phyloP scores from a whole-genome alignment of 768 basidiomycete genomes.

The Psilocybe sp. region DNA sequence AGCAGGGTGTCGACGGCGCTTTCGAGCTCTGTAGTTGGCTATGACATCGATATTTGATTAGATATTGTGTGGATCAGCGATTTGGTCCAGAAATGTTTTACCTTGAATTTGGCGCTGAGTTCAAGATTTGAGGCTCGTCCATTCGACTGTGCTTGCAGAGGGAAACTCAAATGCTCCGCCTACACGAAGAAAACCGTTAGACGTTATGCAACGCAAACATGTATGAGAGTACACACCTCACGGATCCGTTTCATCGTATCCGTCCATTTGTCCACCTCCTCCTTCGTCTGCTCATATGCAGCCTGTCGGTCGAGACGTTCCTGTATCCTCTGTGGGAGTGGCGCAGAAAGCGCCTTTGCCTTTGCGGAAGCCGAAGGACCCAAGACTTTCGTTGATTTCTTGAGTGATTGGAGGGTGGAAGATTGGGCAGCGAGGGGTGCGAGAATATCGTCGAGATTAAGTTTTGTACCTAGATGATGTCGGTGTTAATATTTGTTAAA shows the following conservation, averaged over 20 bases:
- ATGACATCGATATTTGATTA: neutral
- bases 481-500: constrained; percentile 4
- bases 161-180: constrained; percentile 88
- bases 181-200: constrained; percentile 22
- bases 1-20: constrained; percentile 80
- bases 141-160: constrained; percentile 63
- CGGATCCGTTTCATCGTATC: constrained; percentile 89
- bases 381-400: constrained; percentile 67
- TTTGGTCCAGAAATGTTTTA: constrained; percentile 27
- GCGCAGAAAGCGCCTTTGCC: constrained; percentile 70
- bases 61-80: neutral
- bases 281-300: constrained; percentile 90
- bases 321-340: constrained; percentile 82
- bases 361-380: constrained; percentile 47
- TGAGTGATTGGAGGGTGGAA: constrained; percentile 61
- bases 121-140: constrained; percentile 68
- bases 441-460: constrained; percentile 73
- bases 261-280: constrained; percentile 92
- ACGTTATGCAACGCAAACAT: constrained; percentile 2
- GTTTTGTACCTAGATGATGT: constrained; percentile 42
- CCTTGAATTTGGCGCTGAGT: constrained; percentile 83
- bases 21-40: constrained; percentile 87
- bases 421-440: constrained; percentile 66
- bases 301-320: constrained; percentile 91
- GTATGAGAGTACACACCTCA: constrained; percentile 48